phyloP scores from a whole-genome alignment of 169 alveolate species.

The Babesia bigemina region DNA sequence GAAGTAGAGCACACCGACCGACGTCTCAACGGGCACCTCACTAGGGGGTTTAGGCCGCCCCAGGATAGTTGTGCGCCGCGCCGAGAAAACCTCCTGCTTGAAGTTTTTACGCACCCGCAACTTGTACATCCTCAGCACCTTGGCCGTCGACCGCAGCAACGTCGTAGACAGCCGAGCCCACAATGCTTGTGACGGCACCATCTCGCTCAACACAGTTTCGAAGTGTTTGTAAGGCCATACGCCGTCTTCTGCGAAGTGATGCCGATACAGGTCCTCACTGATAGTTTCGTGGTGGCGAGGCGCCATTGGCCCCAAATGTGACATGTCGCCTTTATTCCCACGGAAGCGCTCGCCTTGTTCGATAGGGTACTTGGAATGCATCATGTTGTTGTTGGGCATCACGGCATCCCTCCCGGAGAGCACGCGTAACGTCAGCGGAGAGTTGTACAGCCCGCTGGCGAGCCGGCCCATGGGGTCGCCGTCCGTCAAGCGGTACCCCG shows the following conservation, averaged over 20 bases:
- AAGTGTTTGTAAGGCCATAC: conserved; percentile 63
- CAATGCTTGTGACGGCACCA: conserved; percentile 51
- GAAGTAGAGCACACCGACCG: conserved; percentile 57
- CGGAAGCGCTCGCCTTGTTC: conserved; percentile 57
- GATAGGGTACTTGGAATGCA: conserved; percentile 44
- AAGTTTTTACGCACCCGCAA: conserved; percentile 48
- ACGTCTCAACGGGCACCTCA: conserved; percentile 52
- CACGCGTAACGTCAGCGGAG: neutral
- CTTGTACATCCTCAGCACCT: conserved; percentile 47
- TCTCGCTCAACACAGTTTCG: conserved; percentile 41
- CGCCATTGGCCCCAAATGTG: conserved; percentile 15
- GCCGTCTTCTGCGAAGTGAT: conserved; percentile 52
- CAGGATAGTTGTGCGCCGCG: conserved; percentile 2
- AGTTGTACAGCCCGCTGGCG: conserved; percentile 60
- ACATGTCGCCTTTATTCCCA: conserved; percentile 63
- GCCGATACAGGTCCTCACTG: conserved; percentile 20
- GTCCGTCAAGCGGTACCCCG: conserved; percentile 41
- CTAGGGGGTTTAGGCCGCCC: neutral
- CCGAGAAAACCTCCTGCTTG: conserved; percentile 52
- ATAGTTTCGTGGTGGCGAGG: conserved; percentile 48
- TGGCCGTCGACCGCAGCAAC: conserved; percentile 59
- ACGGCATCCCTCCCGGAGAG: conserved; percentile 48
- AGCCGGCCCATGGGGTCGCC: conserved; percentile 65
- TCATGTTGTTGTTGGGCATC: conserved; percentile 41
- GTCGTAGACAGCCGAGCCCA: conserved; percentile 71